Evolutionary conservation across 1,284 basidiomycete species (phyloP), one percentile per base, ranked within the genome.

Genomic region (Psilocybe mexicana): DNA sequence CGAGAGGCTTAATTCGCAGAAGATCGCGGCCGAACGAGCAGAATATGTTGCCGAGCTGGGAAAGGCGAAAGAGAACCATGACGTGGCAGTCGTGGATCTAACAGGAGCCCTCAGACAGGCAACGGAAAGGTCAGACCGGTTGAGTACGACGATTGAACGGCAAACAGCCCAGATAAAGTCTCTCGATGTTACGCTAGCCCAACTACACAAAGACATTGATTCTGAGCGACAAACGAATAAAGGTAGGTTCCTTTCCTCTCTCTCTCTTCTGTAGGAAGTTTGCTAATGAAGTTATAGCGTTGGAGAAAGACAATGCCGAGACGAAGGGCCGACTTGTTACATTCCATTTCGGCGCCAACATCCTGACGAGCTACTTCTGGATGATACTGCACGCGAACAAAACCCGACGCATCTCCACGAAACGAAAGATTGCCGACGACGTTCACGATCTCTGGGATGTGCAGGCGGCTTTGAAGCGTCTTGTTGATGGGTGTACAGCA

Each of bases 381-480:
- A 43, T 33, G 5, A 36, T 38, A 10, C 52, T 45, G 18, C 43
- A 45, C 5, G 52, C 36, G 6, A 43, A 53, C 6, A 45, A 53
- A 33, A 25, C 30, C 3, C 18, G n/a, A n/a, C 52, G 52, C 2
- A 24, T 24, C 24, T 44, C 43, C 25, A 1, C 30, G 5, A 25
- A 45, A 1, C 30, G 44, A 36, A 53, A 43, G 23, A 7, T 33
- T n/a, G 11, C n/a, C n/a, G 33, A 45, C 3, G 43, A 38, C 43
- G 24, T 35, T 24, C 52, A 53, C 6, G 52, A 53, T 35, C 25
- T 53, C 2, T 46, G 43, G 43, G 43, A 46, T 25, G 52, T 45
- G 1, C 28, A 53, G 24, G 33, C 33, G 6, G 42, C 52, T n/a
- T 35, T 53, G 2, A 18, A 35, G 23, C 43, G 28, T 6, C 24